These are phyloP conservation scores for Pisolithus tinctorius DNA, from an alignment of 768 basidiomycete genomes.

Conservation along the genomic window DNA sequence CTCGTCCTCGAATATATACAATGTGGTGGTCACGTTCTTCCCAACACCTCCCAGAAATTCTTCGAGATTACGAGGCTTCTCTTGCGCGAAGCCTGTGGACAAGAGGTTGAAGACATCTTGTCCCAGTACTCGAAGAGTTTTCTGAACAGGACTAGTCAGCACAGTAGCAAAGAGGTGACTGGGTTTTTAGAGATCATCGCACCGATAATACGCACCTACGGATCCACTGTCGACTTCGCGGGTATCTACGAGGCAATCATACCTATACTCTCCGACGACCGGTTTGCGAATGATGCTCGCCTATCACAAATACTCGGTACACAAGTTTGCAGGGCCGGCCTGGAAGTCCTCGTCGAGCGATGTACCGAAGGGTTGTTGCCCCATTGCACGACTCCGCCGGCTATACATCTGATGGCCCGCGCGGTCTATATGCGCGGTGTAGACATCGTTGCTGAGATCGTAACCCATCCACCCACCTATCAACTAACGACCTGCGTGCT, in stretches of 20 bases:
- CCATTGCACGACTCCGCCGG: slow-evolving; percentile 28
- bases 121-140: slow-evolving; percentile 43
- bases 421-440: slow-evolving; percentile 43
- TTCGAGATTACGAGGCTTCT: slow-evolving; percentile 52
- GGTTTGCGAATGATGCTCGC: slow-evolving; percentile 43
- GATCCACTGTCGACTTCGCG: slow-evolving; percentile 47
- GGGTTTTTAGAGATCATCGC: slow-evolving; percentile 48
- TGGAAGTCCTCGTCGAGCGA: slow-evolving; percentile 42
- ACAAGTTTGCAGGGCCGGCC: slow-evolving; percentile 39
- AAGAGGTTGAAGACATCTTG: slow-evolving; percentile 46
- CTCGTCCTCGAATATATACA: slow-evolving; percentile 44
- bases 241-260: slow-evolving; percentile 48
- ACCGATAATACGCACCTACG: slow-evolving; percentile 48
- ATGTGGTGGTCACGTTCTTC: slow-evolving; percentile 41
- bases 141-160: slow-evolving; percentile 37
- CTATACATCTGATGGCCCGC: slow-evolving; percentile 37
- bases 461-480: slow-evolving; percentile 47
- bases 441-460: slow-evolving; percentile 51
- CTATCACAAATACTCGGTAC: slow-evolving; percentile 44
- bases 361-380: slow-evolving; percentile 36
- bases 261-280: slow-evolving; percentile 36
- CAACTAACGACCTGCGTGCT: slow-evolving; percentile 59
- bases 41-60: slow-evolving; percentile 36
- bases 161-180: slow-evolving; percentile 42
- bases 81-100: slow-evolving; percentile 44